These are phyloP conservation scores for Penicillium steckii DNA, from an alignment of 495 filamentous ascomycete species.

Conservation along the genomic window DNA sequence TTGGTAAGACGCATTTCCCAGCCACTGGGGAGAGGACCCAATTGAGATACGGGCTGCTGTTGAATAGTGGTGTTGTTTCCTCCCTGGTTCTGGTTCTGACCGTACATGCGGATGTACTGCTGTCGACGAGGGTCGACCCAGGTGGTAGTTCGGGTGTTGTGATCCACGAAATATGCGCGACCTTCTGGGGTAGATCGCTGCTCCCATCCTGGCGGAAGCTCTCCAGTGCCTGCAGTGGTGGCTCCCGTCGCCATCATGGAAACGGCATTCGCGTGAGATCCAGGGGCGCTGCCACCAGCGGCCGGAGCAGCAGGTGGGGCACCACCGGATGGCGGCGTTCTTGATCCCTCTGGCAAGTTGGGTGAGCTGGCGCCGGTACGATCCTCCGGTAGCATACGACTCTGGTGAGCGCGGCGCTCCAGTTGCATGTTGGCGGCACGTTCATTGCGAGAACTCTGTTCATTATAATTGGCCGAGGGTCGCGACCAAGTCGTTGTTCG, in stretches of 20 bases:
- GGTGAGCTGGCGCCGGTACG: conserved; percentile 93
- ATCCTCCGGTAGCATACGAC: conserved; percentile 93
- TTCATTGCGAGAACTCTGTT: conserved; percentile 71
- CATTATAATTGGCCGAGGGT: conserved; percentile 78
- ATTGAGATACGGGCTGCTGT: conserved; percentile 95
- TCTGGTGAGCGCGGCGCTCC: conserved; percentile 90
- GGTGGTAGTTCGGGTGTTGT: conserved; percentile 96
- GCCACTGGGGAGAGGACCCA: conserved; percentile 93
- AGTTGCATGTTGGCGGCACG: conserved; percentile 86
- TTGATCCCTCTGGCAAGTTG: conserved; percentile 64
- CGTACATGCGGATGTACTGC: conserved; percentile 98
- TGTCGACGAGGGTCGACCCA: conserved; percentile 99
- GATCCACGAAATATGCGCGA: conserved; percentile 96
- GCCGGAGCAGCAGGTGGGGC: conserved; percentile 35
- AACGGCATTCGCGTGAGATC: conserved; percentile 53
- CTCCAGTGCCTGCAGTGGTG: conserved; percentile 90
- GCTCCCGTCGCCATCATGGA: conserved; percentile 94
- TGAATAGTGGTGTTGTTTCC: conserved; percentile 82
- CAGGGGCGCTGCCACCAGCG: conserved; percentile 42
- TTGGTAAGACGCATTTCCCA: conserved; percentile 99
- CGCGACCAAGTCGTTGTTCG: conserved; percentile 94
- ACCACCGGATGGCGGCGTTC: conserved; percentile 44
- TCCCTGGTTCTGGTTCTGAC: conserved; percentile 57
- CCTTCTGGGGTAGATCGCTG: conserved; percentile 94
- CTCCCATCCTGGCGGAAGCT: conserved; percentile 95